Evolutionary conservation across 331 rosid species (phyloP), one percentile per base, ranked within the genome.

Genomic region (Quercus lobata): DNA sequence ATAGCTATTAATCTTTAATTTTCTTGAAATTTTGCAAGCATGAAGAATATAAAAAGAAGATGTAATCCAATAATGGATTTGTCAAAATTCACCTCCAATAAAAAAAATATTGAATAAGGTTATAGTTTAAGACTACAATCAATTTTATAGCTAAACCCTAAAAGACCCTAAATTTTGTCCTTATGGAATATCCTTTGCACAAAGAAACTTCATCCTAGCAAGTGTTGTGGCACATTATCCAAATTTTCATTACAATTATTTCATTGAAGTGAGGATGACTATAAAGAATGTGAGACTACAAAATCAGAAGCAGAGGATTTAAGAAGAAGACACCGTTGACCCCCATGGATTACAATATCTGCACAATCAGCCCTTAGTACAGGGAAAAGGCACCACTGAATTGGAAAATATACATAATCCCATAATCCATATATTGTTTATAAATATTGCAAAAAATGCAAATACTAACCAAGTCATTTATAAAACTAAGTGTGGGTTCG

Each of bases 151-250:
- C 12, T 41, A 41, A 41, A 41, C 3, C 12, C 46, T 37, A 37
- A 7, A 37, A 37, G 2, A 7, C 46, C 46, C 12, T 2, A 41
- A 8, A 41, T 37, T 37, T 37, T 37, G 1, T 37, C 46, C 46
- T 8, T 37, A 37, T 37, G 44, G 44, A 37, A 37, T 37, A 71
- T 34, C 30, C 60, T 30, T 61, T 66, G 22, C 57, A n/a, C 32
- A 68, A 74, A 44, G 49, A 65, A 68, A 73, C 71, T 61, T 79
- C 79, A 46, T 49, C 30, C 5, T 53, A 57, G 75, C 75, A 77
- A 74, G 35, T 44, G 75, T 24, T 52, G 17, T 21, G 57, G 74
- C 74, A 70, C 30, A n/a, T 44, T 24, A 18, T 21, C 17, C 25
- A 30, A 6, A 34, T 44, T 58, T 8, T 19, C 66, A 19, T 58